These are phyloP conservation scores for Elongisporangium anandrum DNA, from an alignment of 352 stramenopile species.

Conservation along the genomic window DNA sequence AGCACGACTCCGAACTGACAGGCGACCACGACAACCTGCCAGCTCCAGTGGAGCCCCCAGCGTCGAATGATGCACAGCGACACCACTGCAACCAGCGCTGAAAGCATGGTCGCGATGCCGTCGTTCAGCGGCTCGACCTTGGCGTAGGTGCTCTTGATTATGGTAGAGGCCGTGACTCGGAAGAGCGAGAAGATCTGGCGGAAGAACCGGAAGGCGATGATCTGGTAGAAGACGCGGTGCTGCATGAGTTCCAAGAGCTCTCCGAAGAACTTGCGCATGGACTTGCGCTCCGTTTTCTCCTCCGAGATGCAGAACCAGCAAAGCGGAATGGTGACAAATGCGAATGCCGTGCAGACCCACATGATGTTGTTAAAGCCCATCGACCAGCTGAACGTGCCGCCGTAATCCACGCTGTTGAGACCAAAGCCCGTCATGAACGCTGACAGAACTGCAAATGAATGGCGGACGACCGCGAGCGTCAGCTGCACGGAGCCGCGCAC, in stretches of 20 bases:
- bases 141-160: conserved; percentile 49
- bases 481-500: conserved; percentile 39
- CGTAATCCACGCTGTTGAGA: conserved; percentile 43
- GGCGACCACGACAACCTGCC: conserved; percentile 32
- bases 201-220: conserved; percentile 55
- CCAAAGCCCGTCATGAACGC: conserved; percentile 40
- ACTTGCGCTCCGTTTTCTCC: conserved; percentile 22
- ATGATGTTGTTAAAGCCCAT: conserved; percentile 57
- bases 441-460: conserved; percentile 29
- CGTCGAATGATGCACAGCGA: conserved; percentile 33
- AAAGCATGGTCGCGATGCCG: conserved; percentile 40
- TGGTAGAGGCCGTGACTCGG: conserved; percentile 35
- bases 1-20: conserved; percentile 37
- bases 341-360: conserved; percentile 30
- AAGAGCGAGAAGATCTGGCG: conserved; percentile 39
- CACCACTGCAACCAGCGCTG: conserved; percentile 29
- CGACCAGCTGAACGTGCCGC: conserved; percentile 39
- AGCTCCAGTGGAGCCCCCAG: conserved; percentile 56
- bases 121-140: conserved; percentile 58
- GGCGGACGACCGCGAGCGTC: conserved; percentile 23
- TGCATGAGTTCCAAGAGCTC: conserved; percentile 41
- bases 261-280: conserved; percentile 27
- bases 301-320: conserved; percentile 48
- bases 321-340: conserved; percentile 32
- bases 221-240: conserved; percentile 45